Conservation (phyloP, 139 green algal species). For the Nannochloris sp. region DNA sequence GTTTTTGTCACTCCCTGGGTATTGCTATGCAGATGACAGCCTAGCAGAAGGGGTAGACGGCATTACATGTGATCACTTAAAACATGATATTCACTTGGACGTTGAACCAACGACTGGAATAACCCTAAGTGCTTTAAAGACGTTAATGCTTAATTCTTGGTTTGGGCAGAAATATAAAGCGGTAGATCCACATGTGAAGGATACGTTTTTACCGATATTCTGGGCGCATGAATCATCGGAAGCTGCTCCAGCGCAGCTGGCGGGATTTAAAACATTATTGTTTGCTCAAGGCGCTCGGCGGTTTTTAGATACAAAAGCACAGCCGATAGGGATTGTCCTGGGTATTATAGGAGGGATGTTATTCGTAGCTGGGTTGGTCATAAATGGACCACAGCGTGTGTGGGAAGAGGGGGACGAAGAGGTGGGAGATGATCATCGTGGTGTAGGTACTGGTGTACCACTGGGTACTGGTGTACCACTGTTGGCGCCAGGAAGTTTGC, state of each 20-base stretch:
- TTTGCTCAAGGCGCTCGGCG: neutral
- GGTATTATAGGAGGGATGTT: neutral
- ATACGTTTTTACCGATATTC: constrained; percentile 50
- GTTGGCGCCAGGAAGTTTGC: too few species aligned
- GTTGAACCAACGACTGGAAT: constrained; percentile 33
- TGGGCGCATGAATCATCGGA: constrained; percentile 34
- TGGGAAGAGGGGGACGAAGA: neutral
- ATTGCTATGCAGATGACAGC: constrained; percentile 24
- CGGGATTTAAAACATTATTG: neutral
- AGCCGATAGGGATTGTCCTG: neutral
- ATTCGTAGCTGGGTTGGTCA: neutral
- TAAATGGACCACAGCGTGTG: neutral
- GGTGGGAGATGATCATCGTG: too few species aligned
- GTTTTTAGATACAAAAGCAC: neutral
- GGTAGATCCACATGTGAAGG: constrained; percentile 31
- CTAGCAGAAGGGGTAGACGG: constrained; percentile 19
- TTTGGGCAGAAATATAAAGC: constrained; percentile 22
- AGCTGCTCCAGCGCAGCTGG: neutral
- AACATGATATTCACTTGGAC: constrained; percentile 26
- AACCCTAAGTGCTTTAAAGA: constrained; percentile 38
- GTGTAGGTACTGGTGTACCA: too few species aligned
- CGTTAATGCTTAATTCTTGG: constrained; percentile 40
- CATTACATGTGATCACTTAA: constrained; percentile 12
- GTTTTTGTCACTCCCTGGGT: constrained; percentile 34
- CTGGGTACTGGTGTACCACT: too few species aligned